Evolutionary conservation across 257 asterid species (phyloP).

Genomic region (Galeopsis tetrahit): DNA sequence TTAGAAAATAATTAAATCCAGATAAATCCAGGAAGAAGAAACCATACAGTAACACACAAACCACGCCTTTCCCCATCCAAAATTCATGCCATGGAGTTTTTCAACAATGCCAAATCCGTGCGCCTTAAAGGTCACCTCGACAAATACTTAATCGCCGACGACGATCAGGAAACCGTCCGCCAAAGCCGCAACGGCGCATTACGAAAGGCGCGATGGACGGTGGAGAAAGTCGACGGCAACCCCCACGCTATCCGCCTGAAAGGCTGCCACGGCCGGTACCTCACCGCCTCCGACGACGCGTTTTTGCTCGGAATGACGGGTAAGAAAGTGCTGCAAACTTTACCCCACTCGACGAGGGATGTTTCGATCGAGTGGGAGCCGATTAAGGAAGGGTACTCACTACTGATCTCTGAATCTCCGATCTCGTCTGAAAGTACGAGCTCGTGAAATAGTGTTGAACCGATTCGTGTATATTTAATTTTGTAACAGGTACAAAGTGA

Average conservation of each 20-base stretch:
- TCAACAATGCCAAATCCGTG: constrained; percentile 56
- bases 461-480: too few relatives aligned
- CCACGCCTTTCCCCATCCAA: background rate
- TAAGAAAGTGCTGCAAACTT: constrained; percentile 47
- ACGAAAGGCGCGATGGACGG: constrained; percentile 55
- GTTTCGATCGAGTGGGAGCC: constrained; percentile 65
- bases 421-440: too few relatives aligned
- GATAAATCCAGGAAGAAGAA: background rate
- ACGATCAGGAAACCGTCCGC: constrained; percentile 47
- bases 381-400: constrained; percentile 46
- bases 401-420: too few relatives aligned
- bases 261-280: constrained; percentile 64
- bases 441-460: too few relatives aligned
- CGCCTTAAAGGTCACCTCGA: constrained; percentile 61
- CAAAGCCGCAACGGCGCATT: constrained; percentile 50
- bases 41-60: constrained; percentile 28
- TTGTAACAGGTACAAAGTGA: constrained; percentile 35
- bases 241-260: constrained; percentile 62
- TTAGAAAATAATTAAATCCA: background rate
- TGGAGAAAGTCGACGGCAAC: constrained; percentile 53
- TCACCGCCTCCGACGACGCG: constrained; percentile 62
- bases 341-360: constrained; percentile 26
- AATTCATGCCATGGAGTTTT: constrained; percentile 52
- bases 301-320: constrained; percentile 66
- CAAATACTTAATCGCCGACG: constrained; percentile 62